These are phyloP conservation scores for Blastobotrys malaysiensis DNA, from an alignment of 1,139 yeast genomes.

Conservation along the genomic window DNA sequence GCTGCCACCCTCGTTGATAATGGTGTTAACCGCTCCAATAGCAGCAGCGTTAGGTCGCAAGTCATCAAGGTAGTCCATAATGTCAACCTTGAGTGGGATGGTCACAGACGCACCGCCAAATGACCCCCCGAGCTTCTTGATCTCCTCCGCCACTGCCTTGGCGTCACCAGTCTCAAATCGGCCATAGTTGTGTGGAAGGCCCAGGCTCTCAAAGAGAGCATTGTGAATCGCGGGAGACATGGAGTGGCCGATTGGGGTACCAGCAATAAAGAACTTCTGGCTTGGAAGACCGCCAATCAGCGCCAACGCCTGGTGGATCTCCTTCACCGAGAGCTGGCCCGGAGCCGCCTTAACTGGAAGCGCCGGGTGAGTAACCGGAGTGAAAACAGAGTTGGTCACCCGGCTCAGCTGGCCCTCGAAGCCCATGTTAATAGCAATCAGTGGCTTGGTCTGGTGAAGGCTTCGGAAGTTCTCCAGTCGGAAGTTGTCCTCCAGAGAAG, in stretches of 20 bases:
- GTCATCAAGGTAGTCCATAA: conserved; percentile 58
- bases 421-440: conserved; percentile 83
- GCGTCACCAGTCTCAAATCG: conserved; percentile 66
- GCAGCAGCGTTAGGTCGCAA: conserved; percentile 59
- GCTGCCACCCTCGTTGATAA: conserved; percentile 48
- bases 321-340: conserved; percentile 55
- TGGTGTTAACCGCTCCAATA: conserved; percentile 93
- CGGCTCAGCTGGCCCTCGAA: conserved; percentile 71
- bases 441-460: conserved; percentile 44
- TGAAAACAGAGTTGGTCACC: conserved; percentile 64
- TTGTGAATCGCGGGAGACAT: conserved; percentile 84
- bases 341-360: conserved; percentile 70
- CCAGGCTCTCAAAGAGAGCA: conserved; percentile 63
- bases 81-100: conserved; percentile 80
- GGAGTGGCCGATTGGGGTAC: conserved; percentile 79
- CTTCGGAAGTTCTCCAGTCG: conserved; percentile 64
- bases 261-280: conserved; percentile 73
- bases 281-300: conserved; percentile 54
- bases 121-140: conserved; percentile 43
- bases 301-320: conserved; percentile 56
- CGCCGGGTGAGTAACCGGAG: conserved; percentile 74
- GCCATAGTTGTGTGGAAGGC: conserved; percentile 70
- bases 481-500: conserved; percentile 59
- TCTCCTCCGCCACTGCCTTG: conserved; percentile 41
- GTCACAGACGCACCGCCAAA: conserved; percentile 93